Evolutionary conservation across 805 yeast species (phyloP), one percentile per base, ranked within the genome.

Genomic region (Lipomyces spencermartinsiae): DNA sequence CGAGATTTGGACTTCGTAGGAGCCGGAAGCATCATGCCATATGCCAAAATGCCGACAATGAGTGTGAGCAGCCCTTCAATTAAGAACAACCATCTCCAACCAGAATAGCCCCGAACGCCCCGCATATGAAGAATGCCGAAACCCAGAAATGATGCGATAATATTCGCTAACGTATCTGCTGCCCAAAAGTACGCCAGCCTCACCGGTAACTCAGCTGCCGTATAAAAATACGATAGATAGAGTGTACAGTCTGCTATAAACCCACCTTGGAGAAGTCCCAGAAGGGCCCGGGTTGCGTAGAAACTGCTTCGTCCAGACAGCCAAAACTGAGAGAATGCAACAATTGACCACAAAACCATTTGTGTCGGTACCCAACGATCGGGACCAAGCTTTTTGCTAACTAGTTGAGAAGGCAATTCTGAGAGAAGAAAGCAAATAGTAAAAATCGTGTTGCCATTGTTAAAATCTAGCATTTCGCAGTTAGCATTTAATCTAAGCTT

Each of bases 31-130:
- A 87, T 85, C 62, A 80, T 66, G 67, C 79, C 83, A 71, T 78
- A 83, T 1, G 84, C 76, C 5, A 74, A 69, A 39, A 85, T 43
- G 2, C 91, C 92, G 71, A 88, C 80, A 1, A 75, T n/a, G 6
- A 88, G 75, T 1, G 92, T 87, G 56, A 87, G 71, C 4, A 83
- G 60, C 6, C 92, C 92, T 74, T 88, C 91, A 61, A 87, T 78
- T 35, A 87, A 70, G 69, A 87, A 88, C 33, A 88, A 75, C 87
- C 88, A 88, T 63, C 84, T 79, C 91, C 91, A 87, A 29, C 88
- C 87, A 9, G 79, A 77, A 69, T 78, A 76, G 1, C 84, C 82
- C 6, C 70, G 66, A 2, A 73, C 65, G 19, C 85, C 86, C 49
- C 84, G 78, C 78, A 87, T 77, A 66, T 82, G 82, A 60, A 86